Conservation (phyloP, 75 land plant species). For the Selaginella moellendorffii region DNA sequence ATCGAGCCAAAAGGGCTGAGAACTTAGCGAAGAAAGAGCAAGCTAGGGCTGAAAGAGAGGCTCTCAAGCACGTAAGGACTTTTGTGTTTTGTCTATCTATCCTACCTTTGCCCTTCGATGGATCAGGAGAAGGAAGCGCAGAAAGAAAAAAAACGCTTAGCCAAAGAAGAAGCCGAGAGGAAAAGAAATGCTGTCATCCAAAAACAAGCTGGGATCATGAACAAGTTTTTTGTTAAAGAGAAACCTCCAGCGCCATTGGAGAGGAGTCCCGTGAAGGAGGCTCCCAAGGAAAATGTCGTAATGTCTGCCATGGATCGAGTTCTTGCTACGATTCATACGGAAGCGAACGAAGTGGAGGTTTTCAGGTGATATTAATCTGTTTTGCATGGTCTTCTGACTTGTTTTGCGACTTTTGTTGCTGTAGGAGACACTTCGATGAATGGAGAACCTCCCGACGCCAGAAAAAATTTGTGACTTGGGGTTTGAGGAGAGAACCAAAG, state of each 20-base stretch:
- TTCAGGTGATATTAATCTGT: too few relatives aligned
- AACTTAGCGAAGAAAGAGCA: neutral
- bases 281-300: too few relatives aligned
- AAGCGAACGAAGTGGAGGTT: too few relatives aligned
- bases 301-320: too few relatives aligned
- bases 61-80: neutral
- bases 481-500: slow-evolving; percentile 58
- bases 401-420: too few relatives aligned
- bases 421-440: neutral
- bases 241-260: too few relatives aligned
- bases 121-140: neutral
- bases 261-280: too few relatives aligned
- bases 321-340: too few relatives aligned
- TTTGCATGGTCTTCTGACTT: too few relatives aligned
- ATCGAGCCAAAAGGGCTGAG: neutral
- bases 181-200: neutral
- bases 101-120: neutral
- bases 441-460: neutral
- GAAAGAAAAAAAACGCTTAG: neutral
- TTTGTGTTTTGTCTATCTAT: neutral
- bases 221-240: neutral
- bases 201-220: neutral
- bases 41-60: neutral
- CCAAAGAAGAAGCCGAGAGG: neutral
- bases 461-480: slow-evolving; percentile 35